Evolutionary conservation across 192 early-diverging fungal genomes (phyloP).

Genomic region (Rhizoclosmatium sp.): DNA sequence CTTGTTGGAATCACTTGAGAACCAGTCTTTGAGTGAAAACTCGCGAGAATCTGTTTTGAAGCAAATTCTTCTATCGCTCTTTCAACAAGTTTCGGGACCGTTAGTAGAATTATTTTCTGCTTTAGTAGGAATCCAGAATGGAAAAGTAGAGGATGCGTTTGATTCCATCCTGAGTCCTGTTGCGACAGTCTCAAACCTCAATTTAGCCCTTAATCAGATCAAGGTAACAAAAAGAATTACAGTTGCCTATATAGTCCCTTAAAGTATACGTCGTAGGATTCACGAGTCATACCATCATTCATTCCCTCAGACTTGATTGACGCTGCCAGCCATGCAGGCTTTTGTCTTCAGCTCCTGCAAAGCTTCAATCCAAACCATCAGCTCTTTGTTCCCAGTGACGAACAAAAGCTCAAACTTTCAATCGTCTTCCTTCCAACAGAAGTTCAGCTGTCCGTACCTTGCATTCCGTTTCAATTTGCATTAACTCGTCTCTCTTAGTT

Average conservation of each 20-base stretch:
- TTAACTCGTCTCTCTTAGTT: background rate
- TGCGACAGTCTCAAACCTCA: background rate
- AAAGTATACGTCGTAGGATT: background rate
- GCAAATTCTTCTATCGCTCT: constrained; percentile 2
- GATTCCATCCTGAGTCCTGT: background rate
- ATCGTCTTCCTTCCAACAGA: background rate
- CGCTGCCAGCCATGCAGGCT: constrained; percentile 12
- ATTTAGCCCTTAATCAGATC: background rate
- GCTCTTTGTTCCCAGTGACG: background rate
- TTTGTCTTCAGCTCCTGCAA: constrained; percentile 18
- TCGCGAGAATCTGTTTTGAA: background rate
- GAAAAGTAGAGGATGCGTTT: background rate
- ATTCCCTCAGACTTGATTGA: constrained; percentile 15
- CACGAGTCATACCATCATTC: constrained; percentile 9
- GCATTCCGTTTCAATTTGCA: background rate
- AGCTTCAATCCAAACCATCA: constrained; percentile 16
- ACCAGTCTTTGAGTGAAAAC: background rate
- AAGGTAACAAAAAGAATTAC: background rate
- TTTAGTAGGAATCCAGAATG: background rate
- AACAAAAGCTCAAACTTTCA: background rate
- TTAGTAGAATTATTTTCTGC: background rate
- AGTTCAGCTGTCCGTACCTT: background rate
- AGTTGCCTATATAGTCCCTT: background rate
- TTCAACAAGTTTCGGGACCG: background rate
- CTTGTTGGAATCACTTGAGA: background rate